Evolutionary conservation across 2,329 filamentous ascomycete species (phyloP), one percentile per base, ranked within the genome.

Genomic region (Colletotrichum chrysophilum): DNA sequence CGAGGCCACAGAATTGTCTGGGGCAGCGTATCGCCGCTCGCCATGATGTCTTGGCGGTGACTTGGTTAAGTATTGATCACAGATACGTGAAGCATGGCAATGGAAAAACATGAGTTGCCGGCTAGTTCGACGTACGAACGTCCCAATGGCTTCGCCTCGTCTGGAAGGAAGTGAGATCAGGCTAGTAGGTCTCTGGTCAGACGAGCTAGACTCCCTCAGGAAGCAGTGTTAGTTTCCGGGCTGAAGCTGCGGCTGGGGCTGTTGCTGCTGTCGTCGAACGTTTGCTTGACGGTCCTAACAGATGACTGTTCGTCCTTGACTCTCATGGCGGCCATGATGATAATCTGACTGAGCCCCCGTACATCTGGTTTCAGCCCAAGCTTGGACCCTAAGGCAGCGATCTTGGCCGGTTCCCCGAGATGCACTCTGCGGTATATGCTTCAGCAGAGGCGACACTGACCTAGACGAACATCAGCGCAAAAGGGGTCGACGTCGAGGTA

Each of bases 341-440:
- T 28, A 32, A 60, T 55, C 32, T 62, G 61, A 71, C 66, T 66
- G 61, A 61, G 65, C 66, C 74, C 70, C 71, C 36, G 30, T 28
- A 65, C 58, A 74, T 38, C 61, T 52, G 61, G 74, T 76, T 76
- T 75, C 74, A 76, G 71, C 52, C 52, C 74, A 71, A 71, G 74
- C 74, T 75, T 75, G 55, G 66, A 66, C 71, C 66, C 66, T 70
- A 38, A 66, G 70, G 48, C 56, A 74, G 65, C 58, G 64, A 73
- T 74, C 58, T 65, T 68, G 70, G 70, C 64, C 28, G 65, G 43
- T 32, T 36, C 48, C 56, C 64, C 13, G 28, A 48, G 58, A 48
- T 58, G 70, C 43, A 26, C 13, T 36, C 56, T 34, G 34, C 13
- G 26, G 28, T 52, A 34, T 48, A 73, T 75, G 58, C 70, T 73